phyloP scores from a whole-genome alignment of 768 basidiomycete species.

The Zangia roseola region DNA sequence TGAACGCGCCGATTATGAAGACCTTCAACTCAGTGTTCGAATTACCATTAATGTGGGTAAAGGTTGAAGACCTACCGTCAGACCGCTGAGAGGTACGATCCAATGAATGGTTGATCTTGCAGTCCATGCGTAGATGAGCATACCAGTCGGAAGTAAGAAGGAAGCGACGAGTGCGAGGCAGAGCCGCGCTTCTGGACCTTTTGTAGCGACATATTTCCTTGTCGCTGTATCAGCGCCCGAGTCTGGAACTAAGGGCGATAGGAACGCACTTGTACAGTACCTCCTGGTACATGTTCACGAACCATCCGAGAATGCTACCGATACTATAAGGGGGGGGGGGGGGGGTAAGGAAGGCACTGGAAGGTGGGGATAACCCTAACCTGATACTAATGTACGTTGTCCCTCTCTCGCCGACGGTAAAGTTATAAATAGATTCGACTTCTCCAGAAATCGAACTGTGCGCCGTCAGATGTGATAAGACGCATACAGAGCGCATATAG shows the following conservation, averaged over 20 bases:
- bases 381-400: conserved; percentile 56
- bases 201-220: conserved; percentile 28
- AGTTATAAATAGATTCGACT: conserved; percentile 56
- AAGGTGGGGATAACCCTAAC: conserved; percentile 33
- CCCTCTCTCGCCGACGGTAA: conserved; percentile 59
- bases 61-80: conserved; percentile 18
- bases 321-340: conserved; percentile 37
- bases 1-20: conserved; percentile 49
- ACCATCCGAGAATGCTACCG: conserved; percentile 51
- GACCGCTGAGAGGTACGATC: conserved; percentile 42
- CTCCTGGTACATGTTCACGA: conserved; percentile 48
- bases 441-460: conserved; percentile 54
- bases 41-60: background rate
- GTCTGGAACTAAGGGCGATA: background rate
- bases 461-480: conserved; percentile 2
- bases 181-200: conserved; percentile 59
- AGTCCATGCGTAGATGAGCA: conserved; percentile 76
- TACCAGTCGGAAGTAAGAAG: conserved; percentile 53
- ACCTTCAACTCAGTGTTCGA: conserved; percentile 33
- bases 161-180: conserved; percentile 55
- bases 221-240: conserved; percentile 7
- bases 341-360: background rate
- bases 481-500: background rate
- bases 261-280: conserved; percentile 44
- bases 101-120: conserved; percentile 54